Conservation (phyloP, 441 rosid genomes). For the Brassica balearica region DNA sequence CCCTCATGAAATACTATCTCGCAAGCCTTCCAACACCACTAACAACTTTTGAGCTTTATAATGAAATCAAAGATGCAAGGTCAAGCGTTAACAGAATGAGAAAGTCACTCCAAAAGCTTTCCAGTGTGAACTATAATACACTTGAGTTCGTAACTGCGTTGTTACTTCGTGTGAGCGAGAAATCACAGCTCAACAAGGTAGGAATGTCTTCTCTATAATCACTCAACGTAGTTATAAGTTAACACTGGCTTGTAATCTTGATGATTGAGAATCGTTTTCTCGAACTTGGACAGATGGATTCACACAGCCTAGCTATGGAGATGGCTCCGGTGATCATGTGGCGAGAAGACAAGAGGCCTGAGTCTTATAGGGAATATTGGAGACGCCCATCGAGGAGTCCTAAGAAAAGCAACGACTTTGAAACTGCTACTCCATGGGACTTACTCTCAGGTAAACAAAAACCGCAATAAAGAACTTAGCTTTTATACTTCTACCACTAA, state of each 20-base stretch:
- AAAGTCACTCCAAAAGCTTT: constrained; percentile 80
- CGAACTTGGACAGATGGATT: constrained; percentile 75
- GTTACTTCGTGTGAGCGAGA: constrained; percentile 82
- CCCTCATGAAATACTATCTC: constrained; percentile 78
- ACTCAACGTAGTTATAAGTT: background rate
- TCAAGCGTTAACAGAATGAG: constrained; percentile 67
- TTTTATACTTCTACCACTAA: background rate
- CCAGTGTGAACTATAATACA: constrained; percentile 87
- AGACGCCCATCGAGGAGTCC: constrained; percentile 60
- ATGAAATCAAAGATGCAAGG: constrained; percentile 73
- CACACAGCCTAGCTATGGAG: constrained; percentile 80
- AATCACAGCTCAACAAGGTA: constrained; percentile 83
- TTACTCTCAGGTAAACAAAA: constrained; percentile 74
- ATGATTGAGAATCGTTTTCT: background rate
- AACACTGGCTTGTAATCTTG: no score
- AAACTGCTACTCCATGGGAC: constrained; percentile 72
- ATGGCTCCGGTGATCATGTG: constrained; percentile 90
- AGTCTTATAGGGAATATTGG: constrained; percentile 73
- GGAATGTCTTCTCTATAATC: background rate
- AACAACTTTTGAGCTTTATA: constrained; percentile 79
- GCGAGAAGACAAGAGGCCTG: constrained; percentile 74
- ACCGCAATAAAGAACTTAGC: background rate
- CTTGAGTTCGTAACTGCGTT: constrained; percentile 87
- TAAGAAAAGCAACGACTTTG: constrained; percentile 54
- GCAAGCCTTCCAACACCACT: constrained; percentile 94